phyloP scores from a whole-genome alignment of 768 basidiomycete genomes.

The Austroboletus festivus region DNA sequence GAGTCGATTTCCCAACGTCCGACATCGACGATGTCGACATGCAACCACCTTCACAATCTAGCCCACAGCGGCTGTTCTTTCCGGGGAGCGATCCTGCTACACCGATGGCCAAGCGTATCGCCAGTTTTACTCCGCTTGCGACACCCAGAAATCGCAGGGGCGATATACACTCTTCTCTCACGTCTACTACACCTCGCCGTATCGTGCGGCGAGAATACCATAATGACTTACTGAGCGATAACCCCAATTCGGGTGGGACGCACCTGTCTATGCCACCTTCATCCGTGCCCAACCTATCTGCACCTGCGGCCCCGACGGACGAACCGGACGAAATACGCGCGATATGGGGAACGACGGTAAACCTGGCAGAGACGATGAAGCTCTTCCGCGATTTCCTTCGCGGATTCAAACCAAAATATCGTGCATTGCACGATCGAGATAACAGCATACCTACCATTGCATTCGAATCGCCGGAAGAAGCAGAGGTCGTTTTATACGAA shows the following conservation, averaged over 20 bases:
- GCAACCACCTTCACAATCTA: conserved; percentile 32
- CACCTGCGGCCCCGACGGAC: conserved; percentile 57
- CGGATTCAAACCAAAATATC: conserved; percentile 92
- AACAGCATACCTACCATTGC: conserved; percentile 49
- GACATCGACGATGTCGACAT: conserved; percentile 56
- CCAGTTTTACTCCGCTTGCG: conserved; percentile 20
- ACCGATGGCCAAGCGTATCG: conserved; percentile 42
- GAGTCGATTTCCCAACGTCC: conserved; percentile 62
- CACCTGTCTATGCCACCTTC: conserved; percentile 57
- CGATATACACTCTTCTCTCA: conserved; percentile 31
- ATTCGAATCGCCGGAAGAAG: conserved; percentile 60
- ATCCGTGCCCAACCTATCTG: conserved; percentile 56
- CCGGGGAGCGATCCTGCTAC: conserved; percentile 39
- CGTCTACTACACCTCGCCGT: conserved; percentile 31
- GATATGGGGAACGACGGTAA: conserved; percentile 98
- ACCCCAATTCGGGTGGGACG: conserved; percentile 58
- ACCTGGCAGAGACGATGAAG: conserved; percentile 87
- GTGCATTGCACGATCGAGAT: conserved; percentile 66
- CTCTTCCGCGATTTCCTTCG: conserved; percentile 84
- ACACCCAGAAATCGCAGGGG: conserved; percentile 47
- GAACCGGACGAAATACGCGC: conserved; percentile 84
- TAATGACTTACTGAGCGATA: conserved; percentile 21
- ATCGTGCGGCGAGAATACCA: conserved; percentile 19
- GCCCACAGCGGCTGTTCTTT: conserved; percentile 25
- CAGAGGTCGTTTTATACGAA: conserved; percentile 72